Base-by-base conservation (phyloP, 129 eudicot genomes). In the Logfia minima region DNA sequence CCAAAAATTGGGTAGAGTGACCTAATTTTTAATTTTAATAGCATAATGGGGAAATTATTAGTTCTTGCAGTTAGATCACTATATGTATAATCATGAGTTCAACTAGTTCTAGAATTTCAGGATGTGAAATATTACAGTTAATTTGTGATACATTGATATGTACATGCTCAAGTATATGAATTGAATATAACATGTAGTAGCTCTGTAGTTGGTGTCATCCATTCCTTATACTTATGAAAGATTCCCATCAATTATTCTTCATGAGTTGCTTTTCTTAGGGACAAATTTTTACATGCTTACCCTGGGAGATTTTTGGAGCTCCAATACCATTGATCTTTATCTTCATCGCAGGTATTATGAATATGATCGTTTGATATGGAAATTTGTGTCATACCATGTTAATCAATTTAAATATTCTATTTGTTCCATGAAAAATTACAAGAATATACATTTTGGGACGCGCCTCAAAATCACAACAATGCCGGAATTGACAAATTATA, bases 221-320 rank as follows among this genome's bases (percentile, higher is more conserved):
- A 18, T 34, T 37, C 37, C 41, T 51, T 53, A 37, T 59, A 24
- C 26, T 22, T 43, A 70, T 70, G 24, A 10, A 39, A 67, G 48
- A 59, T 74, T 74, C n/a, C 39, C 17, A 21, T 60, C 4, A 18
- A 45, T 69, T 66, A 39, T 74, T 41, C 64, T 81, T 82, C 7
- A 56, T 21, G 37, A 23, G n/a, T 70, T 43, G 48, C 13, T 39
- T 52, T 32, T 76, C 72, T 6, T 84, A 93, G 98, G 98, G 74
- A 93, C 98, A 55, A 84, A 93, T 60, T 90, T 93, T 45, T 84
- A 83, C 86, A 87, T 93, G 92, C 89, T 93, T 51, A 90, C 84
- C 24, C 75, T 93, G 89, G 98, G 97, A 75, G 97, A 94, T 77
- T 89, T 86, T 64, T 91, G 97, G 99, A 91, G 99, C 83, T 91